These are phyloP conservation scores for Aechmea fasciata DNA, from an alignment of 176 grass and related monocot genomes.

Conservation along the genomic window DNA sequence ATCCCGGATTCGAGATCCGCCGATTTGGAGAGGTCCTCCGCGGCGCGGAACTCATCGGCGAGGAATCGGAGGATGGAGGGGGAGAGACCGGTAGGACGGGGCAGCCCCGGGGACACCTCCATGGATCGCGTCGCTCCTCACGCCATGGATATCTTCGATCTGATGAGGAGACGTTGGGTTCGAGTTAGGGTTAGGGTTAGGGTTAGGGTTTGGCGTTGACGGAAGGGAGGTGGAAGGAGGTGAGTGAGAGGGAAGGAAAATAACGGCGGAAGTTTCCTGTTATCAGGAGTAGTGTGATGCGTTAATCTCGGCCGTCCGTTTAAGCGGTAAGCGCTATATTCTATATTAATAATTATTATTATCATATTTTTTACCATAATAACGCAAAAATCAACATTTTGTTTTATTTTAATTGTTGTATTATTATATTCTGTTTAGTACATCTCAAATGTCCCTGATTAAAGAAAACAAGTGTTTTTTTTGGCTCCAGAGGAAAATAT, in stretches of 20 bases:
- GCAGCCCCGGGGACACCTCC: conserved; percentile 12
- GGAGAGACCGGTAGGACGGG: conserved; percentile 18
- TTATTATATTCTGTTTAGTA: no score
- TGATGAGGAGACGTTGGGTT: not conserved
- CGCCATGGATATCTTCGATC: not conserved
- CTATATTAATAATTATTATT: no score
- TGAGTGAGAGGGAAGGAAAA: not conserved
- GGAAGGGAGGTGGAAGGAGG: conserved; percentile 15
- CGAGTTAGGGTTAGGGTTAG: conserved; percentile 16
- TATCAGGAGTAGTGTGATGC: not conserved
- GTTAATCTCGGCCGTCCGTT: conserved; percentile 28
- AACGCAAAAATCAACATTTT: not conserved
- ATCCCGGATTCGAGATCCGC: conserved; percentile 56
- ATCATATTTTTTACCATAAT: no score
- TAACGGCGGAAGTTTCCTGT: not conserved
- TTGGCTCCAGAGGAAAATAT: no score
- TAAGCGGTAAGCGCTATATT: not conserved
- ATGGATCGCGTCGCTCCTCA: conserved; percentile 9
- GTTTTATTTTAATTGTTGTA: not conserved
- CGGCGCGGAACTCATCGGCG: conserved; percentile 33
- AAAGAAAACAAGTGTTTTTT: no score
- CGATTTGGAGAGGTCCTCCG: conserved; percentile 43
- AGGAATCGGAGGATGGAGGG: conserved; percentile 34
- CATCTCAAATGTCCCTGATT: no score
- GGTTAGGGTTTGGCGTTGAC: conserved; percentile 16